Evolutionary conservation across 2,329 filamentous ascomycete species (phyloP).

Genomic region (Aspergillus ochraceoroseus): DNA sequence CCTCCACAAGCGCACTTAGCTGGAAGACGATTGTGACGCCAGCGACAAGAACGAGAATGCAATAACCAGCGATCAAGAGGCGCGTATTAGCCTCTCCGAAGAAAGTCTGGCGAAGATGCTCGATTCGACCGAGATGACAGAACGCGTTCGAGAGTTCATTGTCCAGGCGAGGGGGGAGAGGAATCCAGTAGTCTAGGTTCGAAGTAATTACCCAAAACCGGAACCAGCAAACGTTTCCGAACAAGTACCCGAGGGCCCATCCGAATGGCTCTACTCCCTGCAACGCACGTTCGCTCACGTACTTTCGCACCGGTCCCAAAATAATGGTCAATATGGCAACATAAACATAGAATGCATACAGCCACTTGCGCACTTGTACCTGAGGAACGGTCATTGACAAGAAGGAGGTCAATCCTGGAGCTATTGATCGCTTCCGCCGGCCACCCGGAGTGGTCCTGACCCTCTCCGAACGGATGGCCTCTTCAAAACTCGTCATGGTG

Average conservation of each 20-base stretch:
- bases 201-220: constrained; percentile 65
- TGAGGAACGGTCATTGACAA: constrained; percentile 75
- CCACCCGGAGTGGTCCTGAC: constrained; percentile 55
- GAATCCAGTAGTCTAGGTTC: constrained; percentile 70
- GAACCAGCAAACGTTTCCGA: constrained; percentile 71
- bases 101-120: constrained; percentile 58
- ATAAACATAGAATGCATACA: constrained; percentile 79
- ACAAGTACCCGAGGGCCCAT: constrained; percentile 85
- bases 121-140: constrained; percentile 56
- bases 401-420: constrained; percentile 64
- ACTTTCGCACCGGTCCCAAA: constrained; percentile 64
- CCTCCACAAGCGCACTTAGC: constrained; percentile 72
- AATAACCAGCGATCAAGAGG: constrained; percentile 72
- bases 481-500: constrained; percentile 49
- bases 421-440: constrained; percentile 60
- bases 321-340: constrained; percentile 60
- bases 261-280: constrained; percentile 73
- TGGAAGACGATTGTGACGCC: constrained; percentile 72
- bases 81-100: constrained; percentile 76
- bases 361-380: constrained; percentile 70
- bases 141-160: constrained; percentile 33
- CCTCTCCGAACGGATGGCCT: constrained; percentile 27
- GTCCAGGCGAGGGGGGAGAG: constrained; percentile 53
- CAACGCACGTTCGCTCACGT: constrained; percentile 64
- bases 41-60: constrained; percentile 59